Evolutionary conservation across 768 basidiomycete species (phyloP), one percentile per base, ranked within the genome.

Genomic region (Mycena vulgaris): DNA sequence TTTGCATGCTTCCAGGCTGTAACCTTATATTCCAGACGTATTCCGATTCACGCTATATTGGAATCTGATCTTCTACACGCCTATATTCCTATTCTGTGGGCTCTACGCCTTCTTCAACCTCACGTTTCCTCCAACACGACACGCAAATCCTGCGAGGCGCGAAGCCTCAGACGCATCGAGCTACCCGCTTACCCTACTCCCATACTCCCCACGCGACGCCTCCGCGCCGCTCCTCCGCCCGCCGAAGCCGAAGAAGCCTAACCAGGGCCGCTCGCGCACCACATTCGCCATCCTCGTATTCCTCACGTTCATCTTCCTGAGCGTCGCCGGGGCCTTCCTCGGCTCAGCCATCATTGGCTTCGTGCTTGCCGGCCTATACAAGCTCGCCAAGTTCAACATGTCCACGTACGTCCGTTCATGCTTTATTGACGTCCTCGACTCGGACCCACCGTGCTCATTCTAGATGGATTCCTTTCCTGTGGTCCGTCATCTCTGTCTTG

Each of bases 21-120:
- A 28, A 68, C 37, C 21, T 63, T 58, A 57, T 30, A 6, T 30
- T 35, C 21, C 45, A 88, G 87, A 89, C 69, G 76, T 88, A 28
- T 88, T 89, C 75, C 82, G 82, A 39, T 88, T 88, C 77, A 88
- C 87, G 28, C 76, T 89, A 21, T 88, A 85, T 66, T 89, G 88
- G 87, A 86, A 82, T 21, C 79, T 88, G 16, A 77, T 86, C 40
- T 85, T 87, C 62, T 88, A 88, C 76, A 84, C 82, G 0, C 88
- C 87, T 35, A 73, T 86, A n/a, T 88, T 88, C 71, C 68, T 87
- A 52, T 49, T 84, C 45, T 88, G 86, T 66, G 88, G 87, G 9
- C 67, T 74, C 10, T 88, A 87, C 66, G 87, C 87, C 16, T 88
- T 88, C 70, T 81, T 85, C 79, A 89, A 88, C 68, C 81, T 87